A percentile compares a stretch with the other conserved stretches of the same genome.
Evolutionary conservation across 768 basidiomycete species (phyloP).

Genomic region (Gyrodon lividus): DNA sequence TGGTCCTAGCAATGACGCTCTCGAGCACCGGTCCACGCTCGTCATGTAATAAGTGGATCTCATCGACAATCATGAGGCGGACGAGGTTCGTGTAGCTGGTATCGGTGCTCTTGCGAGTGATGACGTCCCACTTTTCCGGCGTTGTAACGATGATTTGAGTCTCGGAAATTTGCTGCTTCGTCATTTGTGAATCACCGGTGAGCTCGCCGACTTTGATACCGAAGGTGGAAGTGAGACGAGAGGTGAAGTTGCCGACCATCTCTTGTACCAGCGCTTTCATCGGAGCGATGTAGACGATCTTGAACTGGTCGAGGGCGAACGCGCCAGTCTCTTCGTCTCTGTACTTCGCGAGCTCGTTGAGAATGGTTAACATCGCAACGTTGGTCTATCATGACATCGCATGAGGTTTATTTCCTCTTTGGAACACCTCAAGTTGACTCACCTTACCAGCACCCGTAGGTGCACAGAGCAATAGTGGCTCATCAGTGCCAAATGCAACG

Average conservation of each 20-base stretch:
- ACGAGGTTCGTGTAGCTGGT: slow-evolving; percentile 97
- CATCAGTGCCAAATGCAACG: slow-evolving; percentile 90
- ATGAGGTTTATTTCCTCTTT: slow-evolving; percentile 8
- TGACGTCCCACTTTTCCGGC: slow-evolving; percentile 99
- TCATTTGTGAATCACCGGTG: slow-evolving; percentile 97
- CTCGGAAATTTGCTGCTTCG: slow-evolving; percentile 94
- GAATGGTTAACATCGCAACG: slow-evolving; percentile 92
- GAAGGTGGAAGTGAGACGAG: slow-evolving; percentile 59
- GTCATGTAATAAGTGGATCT: slow-evolving; percentile 96
- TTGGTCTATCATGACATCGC: slow-evolving; percentile 66
- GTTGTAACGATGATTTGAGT: slow-evolving; percentile 99
- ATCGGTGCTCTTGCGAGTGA: slow-evolving; percentile 96
- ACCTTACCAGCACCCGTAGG: slow-evolving; percentile 99
- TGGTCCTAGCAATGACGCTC: slow-evolving; percentile 84
- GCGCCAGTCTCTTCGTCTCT: slow-evolving; percentile 77
- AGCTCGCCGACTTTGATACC: slow-evolving; percentile 91
- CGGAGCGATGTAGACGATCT: slow-evolving; percentile 95
- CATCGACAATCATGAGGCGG: slow-evolving; percentile 94
- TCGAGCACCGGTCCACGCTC: slow-evolving; percentile 98
- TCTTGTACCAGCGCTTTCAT: slow-evolving; percentile 99
- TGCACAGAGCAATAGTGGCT: slow-evolving; percentile 93
- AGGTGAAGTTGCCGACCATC: slow-evolving; percentile 93
- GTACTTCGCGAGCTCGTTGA: slow-evolving; percentile 86
- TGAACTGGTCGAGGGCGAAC: slow-evolving; percentile 88
- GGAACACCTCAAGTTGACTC: slow-evolving; percentile 17